A percentile compares a stretch with the other conserved stretches of the same genome.
phyloP scores from a whole-genome alignment of 2,329 filamentous ascomycete genomes.

The Neurospora sp. region DNA sequence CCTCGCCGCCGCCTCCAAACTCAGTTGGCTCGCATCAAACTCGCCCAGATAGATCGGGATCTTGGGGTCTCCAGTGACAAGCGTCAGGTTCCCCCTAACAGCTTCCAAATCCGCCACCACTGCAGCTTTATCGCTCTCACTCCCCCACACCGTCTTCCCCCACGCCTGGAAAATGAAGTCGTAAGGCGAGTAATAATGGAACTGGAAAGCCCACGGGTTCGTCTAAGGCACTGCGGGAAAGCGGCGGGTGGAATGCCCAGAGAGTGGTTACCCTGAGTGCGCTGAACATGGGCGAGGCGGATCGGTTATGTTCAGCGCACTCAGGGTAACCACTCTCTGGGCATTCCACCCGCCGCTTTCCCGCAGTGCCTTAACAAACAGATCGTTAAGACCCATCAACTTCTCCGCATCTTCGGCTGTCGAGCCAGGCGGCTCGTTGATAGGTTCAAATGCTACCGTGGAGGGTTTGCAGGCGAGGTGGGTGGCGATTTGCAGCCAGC shows the following conservation, averaged over 20 bases:
- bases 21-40: constrained; percentile 39
- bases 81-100: constrained; percentile 43
- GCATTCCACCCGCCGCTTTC: constrained; percentile 45
- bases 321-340: constrained; percentile 44
- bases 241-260: too few relatives aligned
- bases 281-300: too few relatives aligned
- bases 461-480: constrained; percentile 44
- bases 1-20: constrained; percentile 43
- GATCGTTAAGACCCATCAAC: constrained; percentile 44
- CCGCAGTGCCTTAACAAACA: constrained; percentile 44
- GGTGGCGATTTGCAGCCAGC: constrained; percentile 48
- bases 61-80: constrained; percentile 7
- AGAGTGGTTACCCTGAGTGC: too few relatives aligned
- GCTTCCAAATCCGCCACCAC: constrained; percentile 39
- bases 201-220: constrained; percentile 50
- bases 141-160: constrained; percentile 52
- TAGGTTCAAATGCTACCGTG: constrained; percentile 45
- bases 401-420: constrained; percentile 38
- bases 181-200: constrained; percentile 51
- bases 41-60: constrained; percentile 49
- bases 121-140: constrained; percentile 38
- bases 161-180: constrained; percentile 37
- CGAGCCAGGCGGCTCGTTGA: constrained; percentile 48
- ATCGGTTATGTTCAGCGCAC: constrained; percentile 28
- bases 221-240: constrained; percentile 12